Base-by-base conservation (phyloP, 495 filamentous ascomycete species). In the Daldinia childiae region DNA sequence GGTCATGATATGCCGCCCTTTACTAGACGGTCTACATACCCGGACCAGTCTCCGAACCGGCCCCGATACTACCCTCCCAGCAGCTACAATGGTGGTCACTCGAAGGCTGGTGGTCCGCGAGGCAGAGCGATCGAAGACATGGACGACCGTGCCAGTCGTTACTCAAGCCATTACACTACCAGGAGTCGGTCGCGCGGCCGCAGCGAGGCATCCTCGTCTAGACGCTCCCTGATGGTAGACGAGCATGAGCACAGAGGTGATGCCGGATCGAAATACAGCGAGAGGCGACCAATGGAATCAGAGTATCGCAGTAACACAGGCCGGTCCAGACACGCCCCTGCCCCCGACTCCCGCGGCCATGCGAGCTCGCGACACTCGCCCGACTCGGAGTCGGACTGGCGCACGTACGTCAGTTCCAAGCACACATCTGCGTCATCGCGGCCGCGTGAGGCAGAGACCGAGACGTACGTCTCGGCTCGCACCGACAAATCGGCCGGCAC, bases 41-140 rank as follows among this genome's bases (percentile, higher is more conserved):
- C 80, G 5, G 78, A 84, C 9, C 75, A 68, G 17, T 77, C 76
- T 48, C 59, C 77, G 19, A 76, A 79, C 38, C 71, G 64, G 29
- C 65, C 69, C 27, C 79, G 80, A 15, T 83, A 80, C 51, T 76
- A 74, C 60, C 73, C 78, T 5, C 74, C 75, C 5, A 69, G 76
- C 7, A 76, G 78, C n/a, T 82, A 80, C 69, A 64, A 74, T 24
- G 71, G 82, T 43, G 74, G 80, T 19, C 78, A 81, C 65, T 77
- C 76, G 64, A 68, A 77, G 32, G 59, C 71, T 14, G 74, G 74
- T 38, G 62, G 65, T 34, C 60, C 77, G 12, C 80, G 62, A 70
- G 77, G 70, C 79, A 56, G 85, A 75, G 64, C 85, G 75, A 21
- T 79, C 71, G 81, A 89, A 56, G 73, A 82, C 63, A 21, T 82